Base-by-base conservation (phyloP, 1,139 yeast genomes). In the Debaryomycetaceae sp. region DNA sequence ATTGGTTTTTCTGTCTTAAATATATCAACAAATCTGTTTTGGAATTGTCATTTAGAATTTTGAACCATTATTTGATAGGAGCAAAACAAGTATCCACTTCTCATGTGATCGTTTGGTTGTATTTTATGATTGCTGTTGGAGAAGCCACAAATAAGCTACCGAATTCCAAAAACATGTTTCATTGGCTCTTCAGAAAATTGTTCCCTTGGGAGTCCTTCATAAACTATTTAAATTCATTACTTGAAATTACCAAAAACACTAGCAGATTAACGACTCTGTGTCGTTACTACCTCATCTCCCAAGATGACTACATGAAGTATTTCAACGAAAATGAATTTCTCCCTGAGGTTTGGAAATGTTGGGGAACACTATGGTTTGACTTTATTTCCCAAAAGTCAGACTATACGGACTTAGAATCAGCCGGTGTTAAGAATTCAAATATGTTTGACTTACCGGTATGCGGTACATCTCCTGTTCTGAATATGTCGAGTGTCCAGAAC, bases 281-380 rank as follows among this genome's bases (percentile, higher is more conserved):
- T 51, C 51, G 63, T 30, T 63, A 63, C 31, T 64, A 70, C 38
- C 53, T 79, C 14, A 50, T 57, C 5, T 44, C 56, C n/a, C 46
- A 55, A 31, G 51, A 63, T 2, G 55, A 64, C 38, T 65, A 65
- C 44, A 49, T 71, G 30, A 56, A 61, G 32, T 55, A 66, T 45
- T 81, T 79, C 53, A 70, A 77, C 43, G 67, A 72, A 32, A 70
- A 78, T 53, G 92, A 84, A 58, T 75, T 69, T 35, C 63, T 85
- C 39, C 79, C 86, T 31, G 94, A 85, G 60, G 86, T 81, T 22
- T 84, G 91, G 89, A 81, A 81, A 55, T 81, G 89, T 53, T 84
- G 92, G 89, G 94, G 94, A 2, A 79, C 89, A 0, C 61, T 85
- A 33, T 85, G 92, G 91, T 85, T 79, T 61, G 91, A 85, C 58